phyloP scores from a whole-genome alignment of 176 grass and related monocot genomes.

The Guadua angustifolia region DNA sequence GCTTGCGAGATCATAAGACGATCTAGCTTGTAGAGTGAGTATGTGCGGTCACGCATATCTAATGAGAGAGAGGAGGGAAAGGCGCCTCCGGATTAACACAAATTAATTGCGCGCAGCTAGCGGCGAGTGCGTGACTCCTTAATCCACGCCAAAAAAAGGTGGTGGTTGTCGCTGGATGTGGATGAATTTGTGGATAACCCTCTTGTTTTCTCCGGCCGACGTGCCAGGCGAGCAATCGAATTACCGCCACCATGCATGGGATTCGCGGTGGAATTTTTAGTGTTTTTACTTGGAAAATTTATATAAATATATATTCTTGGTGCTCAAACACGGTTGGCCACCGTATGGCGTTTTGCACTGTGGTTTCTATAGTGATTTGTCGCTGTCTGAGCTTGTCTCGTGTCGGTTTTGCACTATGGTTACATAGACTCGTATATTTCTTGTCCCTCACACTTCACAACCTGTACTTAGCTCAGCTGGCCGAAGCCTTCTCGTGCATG shows the following conservation, averaged over 20 bases:
- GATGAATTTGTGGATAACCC: slow-evolving; percentile 52
- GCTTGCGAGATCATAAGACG: neutral
- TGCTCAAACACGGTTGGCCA: too few relatives aligned
- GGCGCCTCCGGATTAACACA: slow-evolving; percentile 12
- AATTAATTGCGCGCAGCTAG: slow-evolving; percentile 23
- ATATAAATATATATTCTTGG: too few relatives aligned
- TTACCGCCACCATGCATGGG: neutral
- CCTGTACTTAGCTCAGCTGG: too few relatives aligned
- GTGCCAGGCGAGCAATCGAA: slow-evolving; percentile 13
- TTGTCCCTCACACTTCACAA: too few relatives aligned
- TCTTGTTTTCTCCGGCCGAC: neutral
- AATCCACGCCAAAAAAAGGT: slow-evolving; percentile 29
- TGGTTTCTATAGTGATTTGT: too few relatives aligned
- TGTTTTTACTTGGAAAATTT: too few relatives aligned
- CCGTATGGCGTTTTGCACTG: too few relatives aligned
- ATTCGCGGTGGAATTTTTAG: neutral
- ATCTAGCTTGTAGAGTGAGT: neutral
- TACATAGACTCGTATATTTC: too few relatives aligned
- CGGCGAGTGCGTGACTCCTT: neutral
- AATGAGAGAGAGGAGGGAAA: neutral
- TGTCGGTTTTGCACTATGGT: too few relatives aligned
- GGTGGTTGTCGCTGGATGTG: neutral
- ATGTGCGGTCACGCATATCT: slow-evolving; percentile 4
- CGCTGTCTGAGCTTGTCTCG: too few relatives aligned
- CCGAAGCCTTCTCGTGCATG: too few relatives aligned